Evolutionary conservation across 1,139 yeast genomes (phyloP), one percentile per base, ranked within the genome.

Genomic region (Geotrichum aggregatum): DNA sequence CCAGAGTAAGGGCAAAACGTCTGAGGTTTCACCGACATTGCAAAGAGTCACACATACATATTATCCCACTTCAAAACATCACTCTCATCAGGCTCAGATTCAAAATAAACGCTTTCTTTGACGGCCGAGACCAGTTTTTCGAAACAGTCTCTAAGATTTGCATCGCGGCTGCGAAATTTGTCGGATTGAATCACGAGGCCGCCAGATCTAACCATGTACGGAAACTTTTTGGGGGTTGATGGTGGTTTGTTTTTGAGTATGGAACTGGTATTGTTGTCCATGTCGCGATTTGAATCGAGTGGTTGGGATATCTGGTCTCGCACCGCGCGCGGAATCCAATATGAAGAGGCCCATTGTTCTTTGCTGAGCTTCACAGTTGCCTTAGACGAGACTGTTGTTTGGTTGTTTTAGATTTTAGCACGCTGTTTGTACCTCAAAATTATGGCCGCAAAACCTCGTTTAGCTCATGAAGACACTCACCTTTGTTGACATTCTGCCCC

Each of bases 401-500:
- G 36, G 5, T 33, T 4, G 36, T 33, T 11, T 33, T 33, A 11
- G 28, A 24, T 24, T 24, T 24, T n/a, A n/a, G n/a, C n/a, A n/a
- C n/a, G n/a, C n/a, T n/a, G n/a, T n/a, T n/a, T n/a, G n/a, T n/a
- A n/a, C n/a, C n/a, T n/a, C n/a, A n/a, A n/a, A n/a, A n/a, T n/a
- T n/a, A n/a, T n/a, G n/a, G n/a, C n/a, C n/a, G n/a, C n/a, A n/a
- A n/a, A n/a, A n/a, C n/a, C n/a, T n/a, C n/a, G n/a, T n/a, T n/a
- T n/a, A n/a, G n/a, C n/a, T n/a, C n/a, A n/a, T n/a, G n/a, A n/a
- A 24, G 28, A 5, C 8, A 24, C 36, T 34, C 18, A 34, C 36
- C 36, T 16, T 88, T 91, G 66, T 91, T 91, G 14, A 91, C 97
- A 64, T 91, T 87, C 62, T 91, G 98, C 0, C 98, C 98, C 0